Evolutionary conservation across 2,329 filamentous ascomycete species (phyloP).

Genomic region (Tolypocladium nubicola): DNA sequence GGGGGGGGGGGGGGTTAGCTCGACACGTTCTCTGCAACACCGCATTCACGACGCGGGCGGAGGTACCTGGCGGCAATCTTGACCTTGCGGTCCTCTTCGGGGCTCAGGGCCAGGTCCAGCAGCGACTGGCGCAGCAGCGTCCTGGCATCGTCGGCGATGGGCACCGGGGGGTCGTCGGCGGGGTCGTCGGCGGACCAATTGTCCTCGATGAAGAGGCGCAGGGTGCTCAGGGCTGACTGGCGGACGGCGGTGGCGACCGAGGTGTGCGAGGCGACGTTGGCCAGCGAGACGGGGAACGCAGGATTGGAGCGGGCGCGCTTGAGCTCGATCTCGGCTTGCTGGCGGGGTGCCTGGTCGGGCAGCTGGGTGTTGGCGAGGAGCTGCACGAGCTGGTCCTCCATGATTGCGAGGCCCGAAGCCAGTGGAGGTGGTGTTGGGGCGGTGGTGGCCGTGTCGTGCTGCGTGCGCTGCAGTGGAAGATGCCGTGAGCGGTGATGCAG

Average conservation of each 20-base stretch:
- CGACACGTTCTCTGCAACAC: background rate
- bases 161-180: constrained; percentile 50
- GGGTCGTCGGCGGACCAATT: constrained; percentile 75
- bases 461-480: constrained; percentile 7
- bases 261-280: constrained; percentile 68
- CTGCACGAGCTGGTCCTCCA: constrained; percentile 89
- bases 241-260: constrained; percentile 65
- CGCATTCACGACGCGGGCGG: too few species aligned
- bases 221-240: constrained; percentile 68
- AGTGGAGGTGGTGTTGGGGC: background rate
- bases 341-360: constrained; percentile 63
- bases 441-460: background rate
- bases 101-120: constrained; percentile 65
- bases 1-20: constrained; percentile 1
- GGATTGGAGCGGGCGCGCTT: constrained; percentile 57
- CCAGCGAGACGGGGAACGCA: constrained; percentile 68
- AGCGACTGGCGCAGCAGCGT: constrained; percentile 61
- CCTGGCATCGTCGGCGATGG: constrained; percentile 65
- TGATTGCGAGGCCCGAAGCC: constrained; percentile 23
- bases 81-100: constrained; percentile 71
- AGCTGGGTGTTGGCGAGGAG: constrained; percentile 82
- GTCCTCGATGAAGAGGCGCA: constrained; percentile 74
- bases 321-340: constrained; percentile 77
- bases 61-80: constrained; percentile 73
- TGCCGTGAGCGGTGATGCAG: background rate